phyloP scores from a whole-genome alignment of 2,329 filamentous ascomycete genomes.

The Alternaria gaisen region DNA sequence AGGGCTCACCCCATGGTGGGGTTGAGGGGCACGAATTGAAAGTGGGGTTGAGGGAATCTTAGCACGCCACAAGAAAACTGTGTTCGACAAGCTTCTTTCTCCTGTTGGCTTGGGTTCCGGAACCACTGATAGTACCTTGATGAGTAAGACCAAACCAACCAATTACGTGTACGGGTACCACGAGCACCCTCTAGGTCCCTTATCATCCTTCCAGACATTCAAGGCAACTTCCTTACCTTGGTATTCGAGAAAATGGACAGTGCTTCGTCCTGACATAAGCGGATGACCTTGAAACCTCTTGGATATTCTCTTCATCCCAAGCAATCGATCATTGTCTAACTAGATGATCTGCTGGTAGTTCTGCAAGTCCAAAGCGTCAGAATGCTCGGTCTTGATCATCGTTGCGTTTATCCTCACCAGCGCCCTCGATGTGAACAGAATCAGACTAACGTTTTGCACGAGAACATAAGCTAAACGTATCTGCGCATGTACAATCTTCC shows the following conservation, averaged over 20 bases:
- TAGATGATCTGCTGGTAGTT: background rate
- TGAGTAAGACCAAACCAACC: too few relatives aligned
- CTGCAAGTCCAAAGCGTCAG: conserved; percentile 1
- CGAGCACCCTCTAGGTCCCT: too few relatives aligned
- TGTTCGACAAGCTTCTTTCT: background rate
- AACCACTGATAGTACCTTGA: too few relatives aligned
- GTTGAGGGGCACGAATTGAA: background rate
- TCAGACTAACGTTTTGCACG: background rate
- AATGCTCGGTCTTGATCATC: background rate
- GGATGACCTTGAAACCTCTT: too few relatives aligned
- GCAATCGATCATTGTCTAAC: background rate
- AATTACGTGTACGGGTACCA: too few relatives aligned
- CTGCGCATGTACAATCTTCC: background rate
- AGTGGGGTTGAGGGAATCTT: background rate
- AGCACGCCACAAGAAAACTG: background rate
- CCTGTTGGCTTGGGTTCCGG: too few relatives aligned
- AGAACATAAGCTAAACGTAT: background rate
- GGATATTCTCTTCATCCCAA: too few relatives aligned
- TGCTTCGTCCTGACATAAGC: too few relatives aligned
- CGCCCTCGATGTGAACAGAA: background rate
- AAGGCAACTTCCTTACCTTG: too few relatives aligned
- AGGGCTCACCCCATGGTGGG: background rate
- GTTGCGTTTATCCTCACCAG: background rate
- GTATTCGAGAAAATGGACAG: too few relatives aligned
- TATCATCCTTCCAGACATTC: too few relatives aligned